Evolutionary conservation across 345 rosid species (phyloP), one percentile per base, ranked within the genome.

Genomic region (Linum tenue): DNA sequence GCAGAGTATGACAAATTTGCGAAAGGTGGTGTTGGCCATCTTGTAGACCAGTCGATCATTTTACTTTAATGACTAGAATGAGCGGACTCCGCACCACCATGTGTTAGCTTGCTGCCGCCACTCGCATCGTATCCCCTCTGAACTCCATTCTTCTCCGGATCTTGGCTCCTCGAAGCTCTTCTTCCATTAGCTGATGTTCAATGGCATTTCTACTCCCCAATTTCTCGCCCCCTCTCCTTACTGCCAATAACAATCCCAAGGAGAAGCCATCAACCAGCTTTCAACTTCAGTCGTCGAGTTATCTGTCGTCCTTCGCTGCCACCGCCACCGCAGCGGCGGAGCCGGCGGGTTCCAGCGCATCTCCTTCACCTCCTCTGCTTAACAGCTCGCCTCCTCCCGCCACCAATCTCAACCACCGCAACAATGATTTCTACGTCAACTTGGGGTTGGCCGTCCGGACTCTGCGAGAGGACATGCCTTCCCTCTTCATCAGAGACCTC

Each of bases 371-470:
- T 69, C 61, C 56, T 67, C 31, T 22, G 31, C 31, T 22, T 22
- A 22, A 22, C 31, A 22, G 31, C 31, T 22, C 31, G 31, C 31
- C 65, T 16, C 57, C 72, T 57, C 56, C 72, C 10, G 60, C 63
- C 38, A 22, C 31, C 31, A 22, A 22, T 75, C 76, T 69, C 76
- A 69, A 60, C 10, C 83, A 73, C 11, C 75, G 72, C 57, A 81
- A 71, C 65, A 89, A 87, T 42, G 91, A 88, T 8, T 89, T 86
- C 70, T 89, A 71, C 76, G 80, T 91, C 75, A 88, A 89, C 64
- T 81, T 92, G 35, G 98, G 96, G 55, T 69, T 87, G 14, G 95
- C 95, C 71, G 90, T 92, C 0, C 77, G 96, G 59, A 87, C 98
- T 1, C 95, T 92, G 39, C 90, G 96, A 0, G 96, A 91, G 70